phyloP scores from a whole-genome alignment of 1,139 yeast species.

The Geotrichum europaeum region DNA sequence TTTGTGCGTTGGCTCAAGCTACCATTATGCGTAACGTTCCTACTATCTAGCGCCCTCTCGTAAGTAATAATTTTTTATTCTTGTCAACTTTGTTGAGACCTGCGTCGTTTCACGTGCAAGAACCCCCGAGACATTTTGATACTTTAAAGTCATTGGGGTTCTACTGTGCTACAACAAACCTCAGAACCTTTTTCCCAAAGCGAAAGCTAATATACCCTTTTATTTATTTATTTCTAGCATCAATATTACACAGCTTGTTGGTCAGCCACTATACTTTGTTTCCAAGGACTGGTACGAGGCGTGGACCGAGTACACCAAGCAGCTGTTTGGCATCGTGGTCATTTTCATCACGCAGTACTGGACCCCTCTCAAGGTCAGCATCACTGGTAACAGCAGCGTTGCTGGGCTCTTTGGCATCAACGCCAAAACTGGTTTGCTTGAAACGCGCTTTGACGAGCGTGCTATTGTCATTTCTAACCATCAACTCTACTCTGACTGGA shows the following conservation, averaged over 20 bases:
- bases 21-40: conserved; percentile 2
- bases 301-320: conserved; percentile 36
- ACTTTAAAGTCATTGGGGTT: neutral
- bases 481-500: conserved; percentile 94
- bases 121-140: neutral
- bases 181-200: neutral
- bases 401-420: conserved; percentile 27
- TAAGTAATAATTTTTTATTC: neutral
- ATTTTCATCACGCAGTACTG: conserved; percentile 31
- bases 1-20: conserved; percentile 10
- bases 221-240: conserved; percentile 17
- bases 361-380: conserved; percentile 32
- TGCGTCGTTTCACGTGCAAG: too few relatives aligned
- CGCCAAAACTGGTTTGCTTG: conserved; percentile 25
- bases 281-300: conserved; percentile 28
- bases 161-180: neutral
- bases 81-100: too few relatives aligned
- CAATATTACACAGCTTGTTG: conserved; percentile 27
- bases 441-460: conserved; percentile 34
- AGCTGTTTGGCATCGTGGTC: conserved; percentile 35
- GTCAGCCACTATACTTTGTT: conserved; percentile 28
- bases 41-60: conserved; percentile 8
- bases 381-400: conserved; percentile 33
- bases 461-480: conserved; percentile 76
- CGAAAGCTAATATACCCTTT: neutral